Percentiles rank a stretch among this genome's conserved stretches.
Evolutionary conservation across 1,284 basidiomycete genomes (phyloP).

Genomic region (Irpex lacteus): DNA sequence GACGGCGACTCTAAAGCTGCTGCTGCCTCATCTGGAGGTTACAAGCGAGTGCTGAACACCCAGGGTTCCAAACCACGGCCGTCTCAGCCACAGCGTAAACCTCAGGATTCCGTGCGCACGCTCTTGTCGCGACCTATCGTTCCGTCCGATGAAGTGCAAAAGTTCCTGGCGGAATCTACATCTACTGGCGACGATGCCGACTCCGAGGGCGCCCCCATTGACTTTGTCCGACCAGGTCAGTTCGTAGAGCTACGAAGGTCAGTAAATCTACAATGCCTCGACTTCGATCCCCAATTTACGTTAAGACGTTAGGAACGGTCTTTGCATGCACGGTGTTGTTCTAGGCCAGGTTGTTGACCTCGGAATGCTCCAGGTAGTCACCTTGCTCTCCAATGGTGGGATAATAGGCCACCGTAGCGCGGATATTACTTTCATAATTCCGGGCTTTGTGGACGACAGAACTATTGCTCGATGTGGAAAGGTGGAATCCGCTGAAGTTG

Average conservation of each 20-base stretch:
- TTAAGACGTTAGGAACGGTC: slow-evolving; percentile 38
- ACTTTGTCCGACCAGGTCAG: slow-evolving; percentile 38
- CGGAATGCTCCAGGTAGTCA: slow-evolving; percentile 35
- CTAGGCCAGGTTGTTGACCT: slow-evolving; percentile 37
- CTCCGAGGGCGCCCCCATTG: neutral
- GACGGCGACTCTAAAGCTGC: neutral
- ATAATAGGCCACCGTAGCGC: slow-evolving; percentile 41
- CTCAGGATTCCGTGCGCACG: neutral
- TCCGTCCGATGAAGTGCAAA: neutral
- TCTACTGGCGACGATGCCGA: neutral
- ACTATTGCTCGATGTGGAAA: slow-evolving; percentile 49
- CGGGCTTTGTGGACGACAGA: slow-evolving; percentile 46
- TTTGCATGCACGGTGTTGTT: slow-evolving; percentile 44
- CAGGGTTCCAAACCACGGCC: neutral
- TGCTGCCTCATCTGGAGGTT: neutral
- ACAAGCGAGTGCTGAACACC: neutral
- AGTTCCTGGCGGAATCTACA: slow-evolving; percentile 9
- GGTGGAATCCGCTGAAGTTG: slow-evolving; percentile 3
- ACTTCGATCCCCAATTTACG: neutral
- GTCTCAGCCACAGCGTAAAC: neutral
- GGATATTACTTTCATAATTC: slow-evolving; percentile 59
- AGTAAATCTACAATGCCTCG: slow-evolving; percentile 18
- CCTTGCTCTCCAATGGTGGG: slow-evolving; percentile 49
- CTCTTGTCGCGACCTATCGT: neutral
- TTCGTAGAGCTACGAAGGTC: slow-evolving; percentile 64